A percentile compares a stretch with the other conserved stretches of the same genome.
These are phyloP conservation scores for Ceratobasidium sp. DNA, from an alignment of 1,284 basidiomycete species.

Conservation along the genomic window DNA sequence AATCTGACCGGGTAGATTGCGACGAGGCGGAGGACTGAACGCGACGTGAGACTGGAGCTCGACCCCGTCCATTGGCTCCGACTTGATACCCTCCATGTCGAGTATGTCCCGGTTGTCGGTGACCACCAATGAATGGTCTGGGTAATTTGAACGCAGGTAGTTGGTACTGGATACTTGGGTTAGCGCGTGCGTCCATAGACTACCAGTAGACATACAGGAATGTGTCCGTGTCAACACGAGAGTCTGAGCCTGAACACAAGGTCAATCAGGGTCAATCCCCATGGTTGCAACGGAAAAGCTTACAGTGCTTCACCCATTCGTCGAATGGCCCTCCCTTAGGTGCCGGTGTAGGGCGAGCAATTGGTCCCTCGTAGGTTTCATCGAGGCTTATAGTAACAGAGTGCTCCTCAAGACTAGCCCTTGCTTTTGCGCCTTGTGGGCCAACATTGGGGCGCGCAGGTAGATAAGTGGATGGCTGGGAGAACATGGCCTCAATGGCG, in stretches of 20 bases:
- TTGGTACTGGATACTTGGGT: constrained; percentile 55
- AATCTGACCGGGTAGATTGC: constrained; percentile 65
- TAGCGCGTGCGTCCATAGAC: background rate
- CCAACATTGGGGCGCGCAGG: constrained; percentile 15
- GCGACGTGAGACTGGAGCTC: constrained; percentile 56
- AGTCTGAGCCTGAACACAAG: constrained; percentile 4
- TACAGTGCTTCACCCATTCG: constrained; percentile 69
- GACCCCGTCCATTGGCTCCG: constrained; percentile 63
- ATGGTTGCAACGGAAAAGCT: constrained; percentile 44
- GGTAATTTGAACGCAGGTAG: constrained; percentile 68
- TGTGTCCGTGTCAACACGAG: constrained; percentile 43
- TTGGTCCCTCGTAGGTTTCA: constrained; percentile 19
- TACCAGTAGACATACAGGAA: constrained; percentile 15
- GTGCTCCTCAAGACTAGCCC: constrained; percentile 58
- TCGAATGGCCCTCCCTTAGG: constrained; percentile 58
- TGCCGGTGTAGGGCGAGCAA: constrained; percentile 15
- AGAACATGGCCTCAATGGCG: constrained; percentile 3
- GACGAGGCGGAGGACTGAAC: constrained; percentile 66
- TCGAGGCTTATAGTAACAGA: constrained; percentile 65
- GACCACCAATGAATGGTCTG: constrained; percentile 70
- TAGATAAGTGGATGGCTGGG: constrained; percentile 35
- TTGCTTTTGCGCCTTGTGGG: background rate
- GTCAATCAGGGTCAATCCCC: constrained; percentile 54
- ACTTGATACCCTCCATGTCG: constrained; percentile 64
- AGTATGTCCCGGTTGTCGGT: constrained; percentile 66